Evolutionary conservation across 768 basidiomycete species (phyloP).

Genomic region (Leucocoprinus sp.): DNA sequence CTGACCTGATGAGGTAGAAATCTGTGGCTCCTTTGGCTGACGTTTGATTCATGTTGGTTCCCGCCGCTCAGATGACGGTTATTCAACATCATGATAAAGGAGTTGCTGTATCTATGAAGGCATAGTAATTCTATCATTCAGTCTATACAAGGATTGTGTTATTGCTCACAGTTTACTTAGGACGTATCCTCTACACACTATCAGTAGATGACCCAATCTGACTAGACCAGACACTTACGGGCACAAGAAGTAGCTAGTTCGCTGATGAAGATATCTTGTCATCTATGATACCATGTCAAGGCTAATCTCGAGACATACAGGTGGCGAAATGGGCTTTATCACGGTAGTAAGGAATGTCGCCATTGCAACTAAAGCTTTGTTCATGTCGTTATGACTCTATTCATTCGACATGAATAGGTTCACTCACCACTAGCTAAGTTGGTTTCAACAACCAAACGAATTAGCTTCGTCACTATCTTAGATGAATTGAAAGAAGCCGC

Average conservation of each 20-base stretch:
- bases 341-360: constrained; percentile 5
- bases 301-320: neutral
- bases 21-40: neutral
- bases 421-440: constrained; percentile 7
- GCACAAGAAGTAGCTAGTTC: constrained; percentile 10
- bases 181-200: constrained; percentile 1
- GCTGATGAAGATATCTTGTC: neutral
- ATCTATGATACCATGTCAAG: neutral
- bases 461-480: constrained; percentile 3
- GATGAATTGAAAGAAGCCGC: neutral
- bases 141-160: neutral
- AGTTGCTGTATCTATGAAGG: constrained; percentile 8
- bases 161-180: constrained; percentile 8
- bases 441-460: constrained; percentile 7
- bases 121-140: neutral
- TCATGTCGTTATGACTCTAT: neutral
- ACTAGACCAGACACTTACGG: neutral
- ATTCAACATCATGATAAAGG: constrained; percentile 10
- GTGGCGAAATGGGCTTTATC: constrained; percentile 5
- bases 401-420: no score
- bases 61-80: constrained; percentile 1
- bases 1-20: neutral
- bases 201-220: neutral
- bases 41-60: neutral
- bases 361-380: constrained; percentile 5